Percentiles rank a stretch among this genome's conserved stretches.
Evolutionary conservation across 1,284 basidiomycete species (phyloP).

Genomic region (Entoloma clypeatum): DNA sequence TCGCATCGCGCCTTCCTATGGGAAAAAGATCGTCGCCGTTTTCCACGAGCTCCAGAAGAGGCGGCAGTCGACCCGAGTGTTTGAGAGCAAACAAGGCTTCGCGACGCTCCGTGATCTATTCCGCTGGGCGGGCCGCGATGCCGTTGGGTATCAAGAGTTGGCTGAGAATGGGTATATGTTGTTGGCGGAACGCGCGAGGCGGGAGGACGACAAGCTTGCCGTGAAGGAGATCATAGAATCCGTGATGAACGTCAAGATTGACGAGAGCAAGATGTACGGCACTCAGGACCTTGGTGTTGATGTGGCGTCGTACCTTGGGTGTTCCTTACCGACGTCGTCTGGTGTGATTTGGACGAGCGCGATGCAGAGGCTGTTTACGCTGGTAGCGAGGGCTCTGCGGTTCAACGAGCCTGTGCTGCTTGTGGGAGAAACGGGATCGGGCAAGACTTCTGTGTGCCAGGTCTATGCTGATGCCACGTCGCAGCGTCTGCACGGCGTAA

Average conservation of each 20-base stretch:
- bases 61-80: slow-evolving; percentile 87
- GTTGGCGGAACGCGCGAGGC: slow-evolving; percentile 86
- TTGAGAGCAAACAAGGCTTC: slow-evolving; percentile 97
- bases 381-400: slow-evolving; percentile 79
- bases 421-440: slow-evolving; percentile 98
- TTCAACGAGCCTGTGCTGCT: slow-evolving; percentile 95
- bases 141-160: slow-evolving; percentile 87
- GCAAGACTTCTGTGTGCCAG: slow-evolving; percentile 97
- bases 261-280: slow-evolving; percentile 68
- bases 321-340: slow-evolving; percentile 47
- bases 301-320: slow-evolving; percentile 49
- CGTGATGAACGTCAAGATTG: slow-evolving; percentile 85
- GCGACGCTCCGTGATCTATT: slow-evolving; percentile 97
- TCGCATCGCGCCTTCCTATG: slow-evolving; percentile 90
- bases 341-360: slow-evolving; percentile 87
- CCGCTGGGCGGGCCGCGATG: slow-evolving; percentile 92
- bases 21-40: slow-evolving; percentile 86
- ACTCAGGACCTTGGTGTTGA: slow-evolving; percentile 48
- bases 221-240: slow-evolving; percentile 94
- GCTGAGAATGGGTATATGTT: slow-evolving; percentile 99
- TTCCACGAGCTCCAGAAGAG: slow-evolving; percentile 94
- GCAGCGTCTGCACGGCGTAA: slow-evolving; percentile 73
- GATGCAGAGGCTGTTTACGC: slow-evolving; percentile 86
- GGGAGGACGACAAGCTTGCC: slow-evolving; percentile 79
- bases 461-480: slow-evolving; percentile 71